phyloP scores from a whole-genome alignment of 140 eudicot species.

The Flaveria floridana region DNA sequence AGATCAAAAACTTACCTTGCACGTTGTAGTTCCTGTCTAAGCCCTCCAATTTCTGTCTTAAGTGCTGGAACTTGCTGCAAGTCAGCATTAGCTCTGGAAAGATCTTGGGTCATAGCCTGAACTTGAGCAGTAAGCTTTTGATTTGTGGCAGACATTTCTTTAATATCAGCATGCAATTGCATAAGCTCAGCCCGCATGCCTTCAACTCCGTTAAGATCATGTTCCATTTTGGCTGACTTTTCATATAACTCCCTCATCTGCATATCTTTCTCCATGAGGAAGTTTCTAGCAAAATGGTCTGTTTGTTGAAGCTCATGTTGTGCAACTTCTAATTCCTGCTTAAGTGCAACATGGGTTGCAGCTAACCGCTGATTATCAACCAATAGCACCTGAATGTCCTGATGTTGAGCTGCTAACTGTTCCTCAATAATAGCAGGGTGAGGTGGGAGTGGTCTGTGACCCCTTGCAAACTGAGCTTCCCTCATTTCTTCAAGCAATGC shows the following conservation, averaged over 20 bases:
- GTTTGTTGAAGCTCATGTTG: constrained; percentile 74
- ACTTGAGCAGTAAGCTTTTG: constrained; percentile 71
- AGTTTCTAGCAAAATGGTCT: constrained; percentile 55
- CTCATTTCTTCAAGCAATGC: constrained; percentile 82
- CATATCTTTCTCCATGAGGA: constrained; percentile 69
- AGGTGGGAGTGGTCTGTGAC: constrained; percentile 72
- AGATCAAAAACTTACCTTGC: constrained; percentile 51
- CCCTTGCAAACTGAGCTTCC: constrained; percentile 58
- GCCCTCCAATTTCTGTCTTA: constrained; percentile 64
- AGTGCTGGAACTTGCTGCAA: constrained; percentile 72
- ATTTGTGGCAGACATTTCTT: constrained; percentile 60
- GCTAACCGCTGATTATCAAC: constrained; percentile 82
- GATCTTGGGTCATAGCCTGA: constrained; percentile 77
- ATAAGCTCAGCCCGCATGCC: constrained; percentile 72
- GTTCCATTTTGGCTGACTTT: constrained; percentile 71
- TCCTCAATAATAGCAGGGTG: constrained; percentile 88
- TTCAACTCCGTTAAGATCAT: constrained; percentile 65
- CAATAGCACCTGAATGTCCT: constrained; percentile 71
- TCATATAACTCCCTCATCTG: constrained; percentile 82
- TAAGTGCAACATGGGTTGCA: constrained; percentile 88
- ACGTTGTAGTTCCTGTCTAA: constrained; percentile 69
- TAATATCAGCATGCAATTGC: constrained; percentile 61
- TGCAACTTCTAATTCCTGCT: constrained; percentile 74
- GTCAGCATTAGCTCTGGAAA: constrained; percentile 62
- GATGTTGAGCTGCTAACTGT: constrained; percentile 60